A percentile compares a stretch with the other conserved stretches of the same genome.
These are phyloP conservation scores for Penicillium cataractarum DNA, from an alignment of 495 filamentous ascomycete genomes.

Conservation along the genomic window DNA sequence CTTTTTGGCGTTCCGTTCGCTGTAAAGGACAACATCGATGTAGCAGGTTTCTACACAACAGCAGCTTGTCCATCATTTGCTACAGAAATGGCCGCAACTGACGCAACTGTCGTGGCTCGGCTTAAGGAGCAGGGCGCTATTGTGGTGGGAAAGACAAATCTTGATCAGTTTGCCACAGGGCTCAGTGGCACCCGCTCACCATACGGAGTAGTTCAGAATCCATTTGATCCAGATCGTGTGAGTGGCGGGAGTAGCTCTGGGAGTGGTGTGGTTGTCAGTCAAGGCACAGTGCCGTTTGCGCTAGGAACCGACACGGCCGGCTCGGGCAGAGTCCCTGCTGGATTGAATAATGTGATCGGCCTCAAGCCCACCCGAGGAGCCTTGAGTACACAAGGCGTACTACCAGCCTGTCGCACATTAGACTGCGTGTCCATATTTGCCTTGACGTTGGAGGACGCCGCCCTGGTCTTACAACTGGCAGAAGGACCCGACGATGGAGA, in stretches of 20 bases:
- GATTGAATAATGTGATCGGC: conserved; percentile 67
- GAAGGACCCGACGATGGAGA: not conserved
- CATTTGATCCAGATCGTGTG: not conserved
- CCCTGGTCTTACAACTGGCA: not conserved
- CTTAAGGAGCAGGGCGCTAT: conserved; percentile 55
- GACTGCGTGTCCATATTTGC: not conserved
- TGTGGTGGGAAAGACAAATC: conserved; percentile 67
- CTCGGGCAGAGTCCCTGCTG: conserved; percentile 62
- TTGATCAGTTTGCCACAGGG: conserved; percentile 71
- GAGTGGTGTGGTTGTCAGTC: conserved; percentile 15
- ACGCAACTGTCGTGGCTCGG: not conserved
- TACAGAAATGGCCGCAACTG: not conserved
- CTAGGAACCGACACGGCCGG: conserved; percentile 71
- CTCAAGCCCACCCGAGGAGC: conserved; percentile 70
- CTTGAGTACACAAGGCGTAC: conserved; percentile 59
- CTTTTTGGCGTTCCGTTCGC: not conserved
- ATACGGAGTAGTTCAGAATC: conserved; percentile 48
- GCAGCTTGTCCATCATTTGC: not conserved
- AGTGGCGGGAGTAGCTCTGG: not conserved
- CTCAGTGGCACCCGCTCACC: conserved; percentile 64
- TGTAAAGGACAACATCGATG: not conserved
- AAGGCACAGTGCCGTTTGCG: conserved; percentile 61
- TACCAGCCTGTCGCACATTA: conserved; percentile 45
- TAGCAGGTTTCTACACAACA: not conserved
- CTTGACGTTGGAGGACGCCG: not conserved